These are phyloP conservation scores for Trichoderma sp. DNA, from an alignment of 2,329 filamentous ascomycete genomes.

Conservation along the genomic window DNA sequence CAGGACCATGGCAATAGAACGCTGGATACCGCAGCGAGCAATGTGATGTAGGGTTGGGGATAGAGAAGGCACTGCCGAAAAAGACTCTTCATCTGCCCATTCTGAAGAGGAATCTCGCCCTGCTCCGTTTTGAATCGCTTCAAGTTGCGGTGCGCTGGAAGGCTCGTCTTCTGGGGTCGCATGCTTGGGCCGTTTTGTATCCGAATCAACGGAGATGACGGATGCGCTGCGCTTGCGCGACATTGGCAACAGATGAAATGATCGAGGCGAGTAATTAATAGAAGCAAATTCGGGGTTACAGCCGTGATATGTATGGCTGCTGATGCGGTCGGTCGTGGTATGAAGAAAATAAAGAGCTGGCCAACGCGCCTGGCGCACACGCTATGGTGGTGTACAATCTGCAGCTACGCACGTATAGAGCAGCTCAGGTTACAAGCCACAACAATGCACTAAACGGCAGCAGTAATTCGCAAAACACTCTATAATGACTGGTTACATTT, in stretches of 20 bases:
- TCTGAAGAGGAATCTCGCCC: not conserved
- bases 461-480: not conserved
- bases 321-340: not conserved
- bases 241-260: conserved; percentile 27
- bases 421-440: not conserved
- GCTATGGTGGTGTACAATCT: not conserved
- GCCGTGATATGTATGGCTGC: not conserved
- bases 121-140: not conserved
- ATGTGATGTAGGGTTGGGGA: conserved; percentile 38
- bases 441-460: not conserved
- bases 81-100: not conserved
- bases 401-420: not conserved
- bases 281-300: not conserved
- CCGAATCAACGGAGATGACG: conserved; percentile 32
- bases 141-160: not conserved
- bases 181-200: conserved; percentile 37
- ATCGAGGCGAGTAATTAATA: not conserved
- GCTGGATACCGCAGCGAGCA: conserved; percentile 47
- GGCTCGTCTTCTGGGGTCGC: not conserved
- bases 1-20: conserved; percentile 58
- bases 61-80: conserved; percentile 28
- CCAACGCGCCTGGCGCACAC: not conserved
- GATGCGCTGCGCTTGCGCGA: conserved; percentile 44
- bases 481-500: not conserved
- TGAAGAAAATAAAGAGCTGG: not conserved